phyloP scores from a whole-genome alignment of 2,329 filamentous ascomycete genomes.

The Sporothrix pallida region DNA sequence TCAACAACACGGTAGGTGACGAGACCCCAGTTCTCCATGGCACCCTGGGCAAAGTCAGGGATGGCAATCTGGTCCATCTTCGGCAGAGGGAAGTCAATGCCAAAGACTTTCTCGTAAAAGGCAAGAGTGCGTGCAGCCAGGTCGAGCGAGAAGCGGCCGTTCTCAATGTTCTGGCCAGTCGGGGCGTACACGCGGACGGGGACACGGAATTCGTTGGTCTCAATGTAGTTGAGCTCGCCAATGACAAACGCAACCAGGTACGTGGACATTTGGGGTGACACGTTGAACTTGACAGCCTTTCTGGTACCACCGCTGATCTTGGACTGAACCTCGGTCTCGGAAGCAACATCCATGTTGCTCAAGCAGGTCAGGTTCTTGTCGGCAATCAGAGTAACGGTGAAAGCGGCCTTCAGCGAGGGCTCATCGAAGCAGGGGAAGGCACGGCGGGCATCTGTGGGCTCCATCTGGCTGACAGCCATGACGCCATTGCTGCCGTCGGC shows the following conservation, averaged over 20 bases:
- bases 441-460: slow-evolving; percentile 89
- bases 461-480: slow-evolving; percentile 93
- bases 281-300: slow-evolving; percentile 91
- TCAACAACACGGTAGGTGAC: slow-evolving; percentile 95
- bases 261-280: slow-evolving; percentile 92
- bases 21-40: slow-evolving; percentile 98
- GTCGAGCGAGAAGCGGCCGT: slow-evolving; percentile 87
- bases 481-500: slow-evolving; percentile 78
- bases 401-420: slow-evolving; percentile 89
- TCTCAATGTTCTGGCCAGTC: slow-evolving; percentile 85
- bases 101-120: slow-evolving; percentile 96
- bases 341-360: slow-evolving; percentile 94
- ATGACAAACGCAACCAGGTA: slow-evolving; percentile 95
- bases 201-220: slow-evolving; percentile 88
- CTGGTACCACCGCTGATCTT: slow-evolving; percentile 66
- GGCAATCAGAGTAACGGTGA: slow-evolving; percentile 87
- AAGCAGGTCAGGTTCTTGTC: slow-evolving; percentile 90
- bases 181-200: slow-evolving; percentile 95
- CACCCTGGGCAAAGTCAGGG: slow-evolving; percentile 92
- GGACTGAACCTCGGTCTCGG: slow-evolving; percentile 74
- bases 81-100: slow-evolving; percentile 81
- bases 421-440: slow-evolving; percentile 98
- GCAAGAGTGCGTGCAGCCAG: slow-evolving; percentile 86
- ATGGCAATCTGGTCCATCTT: slow-evolving; percentile 98
- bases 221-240: slow-evolving; percentile 90